phyloP scores from a whole-genome alignment of 2,329 filamentous ascomycete genomes.

The Elsinoe batatas region DNA sequence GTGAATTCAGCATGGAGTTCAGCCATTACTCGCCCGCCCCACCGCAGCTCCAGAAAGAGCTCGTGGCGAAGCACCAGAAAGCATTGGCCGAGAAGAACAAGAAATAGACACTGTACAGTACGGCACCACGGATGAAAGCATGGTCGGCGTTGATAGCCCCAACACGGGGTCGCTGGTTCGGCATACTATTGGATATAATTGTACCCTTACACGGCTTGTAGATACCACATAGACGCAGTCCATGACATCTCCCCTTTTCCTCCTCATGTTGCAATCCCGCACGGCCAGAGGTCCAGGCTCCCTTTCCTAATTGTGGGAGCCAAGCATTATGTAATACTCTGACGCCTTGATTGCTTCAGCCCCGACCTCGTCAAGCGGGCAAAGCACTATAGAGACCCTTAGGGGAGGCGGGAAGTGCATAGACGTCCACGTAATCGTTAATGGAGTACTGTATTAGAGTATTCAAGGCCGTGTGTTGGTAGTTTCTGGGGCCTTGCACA shows the following conservation, averaged over 20 bases:
- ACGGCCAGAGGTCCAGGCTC: too few relatives aligned
- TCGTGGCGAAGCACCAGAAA: conserved; percentile 59
- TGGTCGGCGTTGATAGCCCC: neutral
- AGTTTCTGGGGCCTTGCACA: too few relatives aligned
- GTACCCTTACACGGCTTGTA: neutral
- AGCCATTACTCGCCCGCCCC: conserved; percentile 87
- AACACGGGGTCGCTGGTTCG: neutral
- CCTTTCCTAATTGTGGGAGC: too few relatives aligned
- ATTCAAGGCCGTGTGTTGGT: too few relatives aligned
- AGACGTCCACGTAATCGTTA: too few relatives aligned
- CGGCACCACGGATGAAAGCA: neutral
- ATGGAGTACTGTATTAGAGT: too few relatives aligned
- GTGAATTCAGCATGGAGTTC: conserved; percentile 98
- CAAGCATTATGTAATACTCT: too few relatives aligned
- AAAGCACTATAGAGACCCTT: too few relatives aligned
- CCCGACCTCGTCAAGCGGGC: too few relatives aligned
- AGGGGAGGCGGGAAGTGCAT: too few relatives aligned
- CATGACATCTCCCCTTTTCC: conserved; percentile 4
- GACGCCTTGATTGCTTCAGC: too few relatives aligned
- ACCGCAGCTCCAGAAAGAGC: conserved; percentile 74
- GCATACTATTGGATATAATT: neutral
- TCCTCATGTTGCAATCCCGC: neutral
- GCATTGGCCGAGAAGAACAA: conserved; percentile 54
- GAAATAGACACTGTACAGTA: conserved; percentile 36
- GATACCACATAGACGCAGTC: conserved; percentile 9